Evolutionary conservation across 169 alveolate species (phyloP).

Genomic region (Plasmodium malariae): DNA sequence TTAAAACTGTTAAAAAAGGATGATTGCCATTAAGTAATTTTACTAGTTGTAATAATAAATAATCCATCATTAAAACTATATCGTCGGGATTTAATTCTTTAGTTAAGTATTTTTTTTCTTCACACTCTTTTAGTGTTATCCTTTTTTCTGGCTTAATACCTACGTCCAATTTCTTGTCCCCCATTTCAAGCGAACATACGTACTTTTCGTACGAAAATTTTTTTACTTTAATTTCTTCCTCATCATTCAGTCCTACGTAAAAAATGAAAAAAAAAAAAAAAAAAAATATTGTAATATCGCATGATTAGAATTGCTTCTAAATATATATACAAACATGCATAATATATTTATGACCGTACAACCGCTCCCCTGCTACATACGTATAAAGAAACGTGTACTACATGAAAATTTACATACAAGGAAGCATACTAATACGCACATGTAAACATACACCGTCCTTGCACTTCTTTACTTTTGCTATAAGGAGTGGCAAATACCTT

Average conservation of each 20-base stretch:
- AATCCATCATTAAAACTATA: constrained; percentile 41
- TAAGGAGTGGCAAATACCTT: constrained; percentile 21
- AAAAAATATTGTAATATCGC: too few species aligned
- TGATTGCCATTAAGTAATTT: constrained; percentile 50
- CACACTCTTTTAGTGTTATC: constrained; percentile 64
- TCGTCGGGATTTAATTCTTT: constrained; percentile 17
- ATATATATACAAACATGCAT: too few species aligned
- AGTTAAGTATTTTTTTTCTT: constrained; percentile 39
- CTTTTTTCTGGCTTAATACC: constrained; percentile 74
- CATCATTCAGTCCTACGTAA: constrained; percentile 31
- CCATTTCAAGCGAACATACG: constrained; percentile 60
- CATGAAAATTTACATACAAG: too few species aligned
- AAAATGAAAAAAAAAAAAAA: too few species aligned
- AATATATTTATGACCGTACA: too few species aligned
- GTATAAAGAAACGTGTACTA: too few species aligned
- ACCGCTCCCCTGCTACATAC: too few species aligned
- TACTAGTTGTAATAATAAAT: constrained; percentile 30
- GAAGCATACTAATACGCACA: too few species aligned
- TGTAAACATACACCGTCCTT: too few species aligned
- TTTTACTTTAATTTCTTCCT: constrained; percentile 34
- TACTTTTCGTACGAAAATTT: constrained; percentile 44
- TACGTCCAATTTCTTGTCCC: constrained; percentile 47
- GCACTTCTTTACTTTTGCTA: neutral
- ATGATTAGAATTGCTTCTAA: too few species aligned
- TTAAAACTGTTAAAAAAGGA: constrained; percentile 67